A percentile compares a stretch with the other conserved stretches of the same genome.
Evolutionary conservation across 345 rosid genomes (phyloP).

Genomic region (Salix koriyanagi): DNA sequence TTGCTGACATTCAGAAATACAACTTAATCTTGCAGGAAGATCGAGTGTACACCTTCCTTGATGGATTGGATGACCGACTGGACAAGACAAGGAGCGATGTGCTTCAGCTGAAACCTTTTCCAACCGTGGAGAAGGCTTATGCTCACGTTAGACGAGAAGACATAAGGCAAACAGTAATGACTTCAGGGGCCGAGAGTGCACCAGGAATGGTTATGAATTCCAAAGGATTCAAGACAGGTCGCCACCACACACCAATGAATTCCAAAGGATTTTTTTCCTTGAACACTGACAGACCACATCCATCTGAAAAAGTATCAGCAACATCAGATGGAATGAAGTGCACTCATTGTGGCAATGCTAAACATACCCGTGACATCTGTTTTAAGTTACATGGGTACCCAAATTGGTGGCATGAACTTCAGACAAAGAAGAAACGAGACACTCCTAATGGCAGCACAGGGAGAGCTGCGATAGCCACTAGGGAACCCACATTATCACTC

Average conservation of each 20-base stretch:
- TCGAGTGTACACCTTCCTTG: background rate
- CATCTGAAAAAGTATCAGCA: rapidly evolving
- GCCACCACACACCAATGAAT: rapidly evolving
- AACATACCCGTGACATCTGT: background rate
- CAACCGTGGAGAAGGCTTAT: background rate
- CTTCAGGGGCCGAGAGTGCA: too few relatives aligned
- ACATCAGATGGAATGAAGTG: background rate
- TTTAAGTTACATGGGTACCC: background rate
- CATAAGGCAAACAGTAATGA: background rate
- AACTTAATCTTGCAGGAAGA: background rate
- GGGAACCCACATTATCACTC: rapidly evolving
- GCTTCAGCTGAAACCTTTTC: background rate
- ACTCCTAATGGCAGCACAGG: background rate
- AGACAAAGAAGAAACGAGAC: background rate
- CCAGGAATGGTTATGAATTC: too few relatives aligned
- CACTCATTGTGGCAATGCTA: background rate
- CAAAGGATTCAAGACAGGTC: too few relatives aligned
- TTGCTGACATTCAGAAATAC: background rate
- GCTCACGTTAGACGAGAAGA: background rate
- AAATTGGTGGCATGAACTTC: background rate
- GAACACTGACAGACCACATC: too few relatives aligned
- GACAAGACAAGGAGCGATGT: background rate
- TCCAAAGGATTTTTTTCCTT: rapidly evolving
- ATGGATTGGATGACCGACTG: background rate
- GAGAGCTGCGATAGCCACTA: background rate